Evolutionary conservation across 768 basidiomycete genomes (phyloP).

Genomic region (Amanita rubescens): DNA sequence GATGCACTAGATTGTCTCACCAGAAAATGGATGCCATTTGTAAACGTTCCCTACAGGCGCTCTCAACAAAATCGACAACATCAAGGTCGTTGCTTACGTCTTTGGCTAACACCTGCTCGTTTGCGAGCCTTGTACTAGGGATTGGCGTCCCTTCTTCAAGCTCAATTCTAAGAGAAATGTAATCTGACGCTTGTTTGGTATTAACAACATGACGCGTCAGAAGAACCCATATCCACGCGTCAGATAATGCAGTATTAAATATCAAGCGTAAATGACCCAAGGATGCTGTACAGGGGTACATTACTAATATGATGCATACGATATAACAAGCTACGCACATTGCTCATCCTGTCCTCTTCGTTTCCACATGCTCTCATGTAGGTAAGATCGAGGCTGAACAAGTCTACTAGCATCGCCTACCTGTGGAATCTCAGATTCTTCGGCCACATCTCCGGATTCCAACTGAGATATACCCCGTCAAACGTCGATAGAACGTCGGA

Average conservation of each 20-base stretch:
- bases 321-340: slow-evolving; percentile 13
- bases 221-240: slow-evolving; percentile 61
- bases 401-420: slow-evolving; percentile 29
- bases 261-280: slow-evolving; percentile 28
- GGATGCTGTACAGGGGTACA: slow-evolving; percentile 21
- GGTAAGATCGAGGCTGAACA: not conserved
- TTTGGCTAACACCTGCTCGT: slow-evolving; percentile 27
- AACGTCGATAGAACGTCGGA: slow-evolving; percentile 66
- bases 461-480: slow-evolving; percentile 78
- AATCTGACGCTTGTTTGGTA: slow-evolving; percentile 55
- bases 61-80: not conserved
- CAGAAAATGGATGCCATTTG: slow-evolving; percentile 44
- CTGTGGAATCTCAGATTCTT: slow-evolving; percentile 53
- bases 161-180: slow-evolving; percentile 54
- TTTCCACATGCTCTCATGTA: slow-evolving; percentile 35
- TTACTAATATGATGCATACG: not conserved
- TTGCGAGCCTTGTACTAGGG: slow-evolving; percentile 11
- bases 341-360: slow-evolving; percentile 24
- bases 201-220: slow-evolving; percentile 68
- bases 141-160: slow-evolving; percentile 34
- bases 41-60: slow-evolving; percentile 36
- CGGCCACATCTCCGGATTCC: slow-evolving; percentile 66
- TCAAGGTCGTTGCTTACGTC: slow-evolving; percentile 24
- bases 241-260: slow-evolving; percentile 21
- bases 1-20: slow-evolving; percentile 18